phyloP scores from a whole-genome alignment of 208 protist species.

The Leishmania guyanensis region DNA sequence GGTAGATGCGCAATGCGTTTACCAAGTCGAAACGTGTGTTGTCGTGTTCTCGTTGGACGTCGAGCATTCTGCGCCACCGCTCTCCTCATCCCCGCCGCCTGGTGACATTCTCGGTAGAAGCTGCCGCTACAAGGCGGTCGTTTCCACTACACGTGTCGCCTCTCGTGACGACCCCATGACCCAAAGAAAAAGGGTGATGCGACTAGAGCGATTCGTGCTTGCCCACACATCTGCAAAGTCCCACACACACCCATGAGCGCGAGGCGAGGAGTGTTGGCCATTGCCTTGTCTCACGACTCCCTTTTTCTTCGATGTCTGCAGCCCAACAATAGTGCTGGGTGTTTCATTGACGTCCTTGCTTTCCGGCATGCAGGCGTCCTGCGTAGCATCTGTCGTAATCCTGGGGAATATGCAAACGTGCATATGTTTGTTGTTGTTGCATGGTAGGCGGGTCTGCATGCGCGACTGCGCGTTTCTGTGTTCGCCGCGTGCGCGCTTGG shows the following conservation, averaged over 20 bases:
- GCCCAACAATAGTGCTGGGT: background rate
- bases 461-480: background rate
- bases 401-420: background rate
- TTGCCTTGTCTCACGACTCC: background rate
- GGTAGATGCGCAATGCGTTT: background rate
- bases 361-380: background rate
- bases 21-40: background rate
- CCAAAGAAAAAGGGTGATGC: background rate
- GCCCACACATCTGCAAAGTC: background rate
- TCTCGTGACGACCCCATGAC: background rate
- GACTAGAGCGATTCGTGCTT: background rate
- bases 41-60: background rate
- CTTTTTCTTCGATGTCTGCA: background rate
- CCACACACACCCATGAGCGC: background rate
- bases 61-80: background rate
- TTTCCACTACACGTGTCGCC: background rate
- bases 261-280: background rate
- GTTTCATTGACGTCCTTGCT: background rate
- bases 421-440: background rate
- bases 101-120: background rate
- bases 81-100: background rate
- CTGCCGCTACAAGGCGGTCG: background rate
- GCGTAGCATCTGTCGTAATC: background rate
- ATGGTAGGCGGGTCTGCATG: background rate
- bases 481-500: background rate